Evolutionary conservation across 2,329 filamentous ascomycete genomes (phyloP).

Genomic region (Curvularia eragrostidis): DNA sequence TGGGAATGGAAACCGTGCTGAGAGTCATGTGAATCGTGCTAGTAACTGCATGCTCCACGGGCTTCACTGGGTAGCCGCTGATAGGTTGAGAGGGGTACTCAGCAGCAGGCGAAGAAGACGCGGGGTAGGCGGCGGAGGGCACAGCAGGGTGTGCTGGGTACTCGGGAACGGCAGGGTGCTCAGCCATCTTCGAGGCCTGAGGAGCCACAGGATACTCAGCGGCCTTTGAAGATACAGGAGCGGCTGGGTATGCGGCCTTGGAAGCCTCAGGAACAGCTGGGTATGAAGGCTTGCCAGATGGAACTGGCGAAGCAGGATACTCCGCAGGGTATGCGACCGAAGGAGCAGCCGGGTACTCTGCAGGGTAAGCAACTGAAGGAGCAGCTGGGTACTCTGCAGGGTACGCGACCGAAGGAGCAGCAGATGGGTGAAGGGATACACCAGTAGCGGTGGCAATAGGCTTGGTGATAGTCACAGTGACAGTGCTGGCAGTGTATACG

Average conservation of each 20-base stretch:
- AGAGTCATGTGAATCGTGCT: constrained; percentile 29
- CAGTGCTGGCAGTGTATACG: constrained; percentile 38
- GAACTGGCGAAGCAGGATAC: not conserved
- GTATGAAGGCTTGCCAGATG: constrained; percentile 11
- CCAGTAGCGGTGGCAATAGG: constrained; percentile 30
- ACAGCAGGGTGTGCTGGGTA: constrained; percentile 5
- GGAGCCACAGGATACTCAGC: constrained; percentile 7
- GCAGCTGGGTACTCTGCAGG: constrained; percentile 5
- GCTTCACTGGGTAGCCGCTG: constrained; percentile 27
- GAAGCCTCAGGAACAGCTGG: constrained; percentile 7
- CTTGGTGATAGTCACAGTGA: constrained; percentile 45
- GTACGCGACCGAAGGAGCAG: constrained; percentile 8
- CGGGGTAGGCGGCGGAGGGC: not conserved
- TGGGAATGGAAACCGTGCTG: constrained; percentile 30
- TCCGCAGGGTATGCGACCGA: constrained; percentile 8
- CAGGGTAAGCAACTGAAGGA: constrained; percentile 1
- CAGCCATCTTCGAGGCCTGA: not conserved
- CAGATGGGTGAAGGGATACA: constrained; percentile 24
- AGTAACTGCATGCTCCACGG: constrained; percentile 11
- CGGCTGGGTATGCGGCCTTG: not conserved
- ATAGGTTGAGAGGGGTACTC: constrained; percentile 4
- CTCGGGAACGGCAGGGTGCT: constrained; percentile 12
- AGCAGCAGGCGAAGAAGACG: not conserved
- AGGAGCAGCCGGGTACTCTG: constrained; percentile 11
- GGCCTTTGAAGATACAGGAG: constrained; percentile 3